These are phyloP conservation scores for Entomortierella parvispora DNA, from an alignment of 192 early-diverging fungal genomes.

Conservation along the genomic window DNA sequence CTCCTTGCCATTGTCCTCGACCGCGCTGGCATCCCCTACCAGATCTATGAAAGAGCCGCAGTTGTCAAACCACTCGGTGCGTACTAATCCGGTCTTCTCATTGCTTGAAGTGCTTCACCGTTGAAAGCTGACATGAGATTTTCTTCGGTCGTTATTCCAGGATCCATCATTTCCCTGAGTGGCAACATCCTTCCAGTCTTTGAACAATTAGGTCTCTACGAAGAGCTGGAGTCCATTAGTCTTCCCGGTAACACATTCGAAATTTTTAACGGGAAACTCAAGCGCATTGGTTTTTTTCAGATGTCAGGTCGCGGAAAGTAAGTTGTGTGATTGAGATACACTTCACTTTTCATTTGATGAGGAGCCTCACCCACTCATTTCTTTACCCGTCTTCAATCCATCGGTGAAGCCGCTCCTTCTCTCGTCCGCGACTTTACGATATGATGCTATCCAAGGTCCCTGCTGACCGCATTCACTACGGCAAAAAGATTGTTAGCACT, in stretches of 20 bases:
- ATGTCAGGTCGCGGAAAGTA: too few relatives aligned
- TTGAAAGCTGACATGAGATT: not conserved
- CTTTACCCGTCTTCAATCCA: too few relatives aligned
- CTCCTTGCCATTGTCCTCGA: not conserved
- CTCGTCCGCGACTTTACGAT: not conserved
- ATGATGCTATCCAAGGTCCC: not conserved
- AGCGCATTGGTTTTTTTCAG: too few relatives aligned
- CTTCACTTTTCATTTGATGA: too few relatives aligned
- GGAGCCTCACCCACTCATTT: too few relatives aligned
- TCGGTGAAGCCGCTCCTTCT: not conserved
- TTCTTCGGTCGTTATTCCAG: not conserved
- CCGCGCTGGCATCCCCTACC: not conserved
- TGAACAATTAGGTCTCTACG: conserved; percentile 1
- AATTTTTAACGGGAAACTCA: too few relatives aligned
- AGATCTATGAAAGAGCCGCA: not conserved
- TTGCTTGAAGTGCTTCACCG: too few relatives aligned
- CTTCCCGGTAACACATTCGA: too few relatives aligned
- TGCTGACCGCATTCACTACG: not conserved
- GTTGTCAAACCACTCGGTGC: not conserved
- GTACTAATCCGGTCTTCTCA: not conserved
- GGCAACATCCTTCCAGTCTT: not conserved
- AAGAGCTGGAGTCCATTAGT: not conserved
- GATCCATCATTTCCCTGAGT: not conserved
- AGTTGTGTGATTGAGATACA: too few relatives aligned
- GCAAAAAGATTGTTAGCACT: not conserved